Conservation (phyloP, 176 grass and related monocot genomes). For the Aegilops speltoides region DNA sequence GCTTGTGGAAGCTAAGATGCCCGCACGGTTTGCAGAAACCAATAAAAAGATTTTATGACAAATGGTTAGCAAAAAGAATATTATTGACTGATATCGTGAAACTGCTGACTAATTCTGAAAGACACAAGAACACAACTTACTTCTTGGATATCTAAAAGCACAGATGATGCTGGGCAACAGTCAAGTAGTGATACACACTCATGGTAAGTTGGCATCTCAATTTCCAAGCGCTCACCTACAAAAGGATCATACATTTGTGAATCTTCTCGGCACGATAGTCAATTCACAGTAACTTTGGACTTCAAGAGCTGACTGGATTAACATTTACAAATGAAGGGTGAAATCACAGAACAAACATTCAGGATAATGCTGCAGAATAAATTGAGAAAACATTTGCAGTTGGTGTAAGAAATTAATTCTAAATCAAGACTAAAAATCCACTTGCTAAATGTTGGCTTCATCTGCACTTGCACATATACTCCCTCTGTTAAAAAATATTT, state of each 20-base stretch:
- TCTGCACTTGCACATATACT: background rate
- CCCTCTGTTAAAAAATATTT: no score
- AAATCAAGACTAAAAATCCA: background rate
- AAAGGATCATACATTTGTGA: background rate
- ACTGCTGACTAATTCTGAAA: background rate
- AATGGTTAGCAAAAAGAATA: background rate
- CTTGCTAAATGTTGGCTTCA: background rate
- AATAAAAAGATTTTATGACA: background rate
- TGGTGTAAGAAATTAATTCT: background rate
- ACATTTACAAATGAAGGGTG: background rate
- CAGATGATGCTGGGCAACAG: no score
- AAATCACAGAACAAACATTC: background rate
- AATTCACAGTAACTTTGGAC: background rate
- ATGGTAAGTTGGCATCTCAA: background rate
- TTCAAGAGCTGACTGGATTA: background rate
- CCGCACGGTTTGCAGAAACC: background rate
- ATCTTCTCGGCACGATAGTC: background rate
- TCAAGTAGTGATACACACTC: background rate
- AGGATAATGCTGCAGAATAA: background rate
- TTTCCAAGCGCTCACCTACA: background rate
- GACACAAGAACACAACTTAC: no score
- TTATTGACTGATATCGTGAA: background rate
- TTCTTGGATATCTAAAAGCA: no score
- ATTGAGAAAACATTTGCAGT: background rate
- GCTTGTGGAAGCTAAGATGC: no score